Evolutionary conservation across 2,329 filamentous ascomycete species (phyloP).

Genomic region (Bisporella sp.): DNA sequence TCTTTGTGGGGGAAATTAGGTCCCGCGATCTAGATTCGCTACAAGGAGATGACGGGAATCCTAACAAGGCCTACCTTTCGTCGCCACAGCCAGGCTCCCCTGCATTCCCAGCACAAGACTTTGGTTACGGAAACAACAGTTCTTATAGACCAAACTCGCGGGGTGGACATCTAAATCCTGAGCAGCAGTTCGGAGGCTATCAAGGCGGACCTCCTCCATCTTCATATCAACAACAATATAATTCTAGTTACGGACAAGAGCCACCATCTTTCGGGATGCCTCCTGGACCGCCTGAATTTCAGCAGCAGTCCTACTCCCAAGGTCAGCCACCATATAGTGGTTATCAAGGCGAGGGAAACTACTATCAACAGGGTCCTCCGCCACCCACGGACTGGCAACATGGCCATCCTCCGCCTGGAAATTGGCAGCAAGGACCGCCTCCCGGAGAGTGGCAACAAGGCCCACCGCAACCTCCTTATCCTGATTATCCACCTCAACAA

Average conservation of each 20-base stretch:
- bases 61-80: constrained; percentile 12
- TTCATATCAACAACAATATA: constrained; percentile 11
- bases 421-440: constrained; percentile 7
- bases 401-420: neutral
- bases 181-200: constrained; percentile 12
- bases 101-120: constrained; percentile 9
- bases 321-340: constrained; percentile 10
- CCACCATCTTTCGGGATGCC: constrained; percentile 11
- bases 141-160: constrained; percentile 14
- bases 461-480: constrained; percentile 1
- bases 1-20: constrained; percentile 56
- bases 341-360: constrained; percentile 2
- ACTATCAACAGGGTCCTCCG: constrained; percentile 1
- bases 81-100: constrained; percentile 19
- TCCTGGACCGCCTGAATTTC: constrained; percentile 2
- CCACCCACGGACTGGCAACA: constrained; percentile 1
- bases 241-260: constrained; percentile 1
- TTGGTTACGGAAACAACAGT: constrained; percentile 18
- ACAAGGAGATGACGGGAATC: constrained; percentile 40
- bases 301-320: constrained; percentile 6
- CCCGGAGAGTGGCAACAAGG: neutral
- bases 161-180: constrained; percentile 18
- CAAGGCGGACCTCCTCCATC: constrained; percentile 11
- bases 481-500: constrained; percentile 13
- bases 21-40: constrained; percentile 50